These are phyloP conservation scores for Torrubiella hemipterigena DNA, from an alignment of 2,329 filamentous ascomycete species.

Conservation along the genomic window DNA sequence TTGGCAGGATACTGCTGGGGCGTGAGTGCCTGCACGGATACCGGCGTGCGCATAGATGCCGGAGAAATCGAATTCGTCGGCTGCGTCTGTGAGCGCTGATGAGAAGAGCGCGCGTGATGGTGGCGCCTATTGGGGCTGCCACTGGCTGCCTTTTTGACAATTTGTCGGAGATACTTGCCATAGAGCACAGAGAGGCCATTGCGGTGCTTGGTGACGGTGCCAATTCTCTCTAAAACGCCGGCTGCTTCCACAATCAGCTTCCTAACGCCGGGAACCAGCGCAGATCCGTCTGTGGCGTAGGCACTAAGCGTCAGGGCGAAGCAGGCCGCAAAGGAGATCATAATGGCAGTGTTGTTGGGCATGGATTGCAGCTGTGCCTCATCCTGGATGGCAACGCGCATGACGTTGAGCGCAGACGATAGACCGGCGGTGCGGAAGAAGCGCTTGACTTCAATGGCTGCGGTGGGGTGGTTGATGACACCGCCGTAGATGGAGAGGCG, in stretches of 20 bases:
- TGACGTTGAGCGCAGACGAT: conserved; percentile 61
- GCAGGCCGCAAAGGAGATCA: conserved; percentile 65
- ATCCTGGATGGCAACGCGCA: conserved; percentile 61
- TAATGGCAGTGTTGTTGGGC: conserved; percentile 69
- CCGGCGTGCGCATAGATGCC: not conserved
- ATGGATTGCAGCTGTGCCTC: conserved; percentile 59
- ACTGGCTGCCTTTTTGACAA: conserved; percentile 25
- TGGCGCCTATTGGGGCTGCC: conserved; percentile 6
- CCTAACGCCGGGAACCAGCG: conserved; percentile 49
- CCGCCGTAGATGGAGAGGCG: conserved; percentile 63
- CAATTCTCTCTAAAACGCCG: conserved; percentile 56
- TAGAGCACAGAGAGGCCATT: conserved; percentile 50
- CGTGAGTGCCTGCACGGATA: conserved; percentile 4
- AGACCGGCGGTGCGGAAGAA: conserved; percentile 63
- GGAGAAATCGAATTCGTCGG: conserved; percentile 2
- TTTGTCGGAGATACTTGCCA: conserved; percentile 31
- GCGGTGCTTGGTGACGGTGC: conserved; percentile 51
- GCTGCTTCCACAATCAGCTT: conserved; percentile 57
- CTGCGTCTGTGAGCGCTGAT: too few species aligned
- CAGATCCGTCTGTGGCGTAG: conserved; percentile 42
- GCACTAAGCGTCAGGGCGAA: conserved; percentile 55
- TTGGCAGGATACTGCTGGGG: conserved; percentile 13
- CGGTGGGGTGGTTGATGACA: conserved; percentile 64
- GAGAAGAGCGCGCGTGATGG: too few species aligned
- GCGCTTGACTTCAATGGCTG: conserved; percentile 56